Base-by-base conservation (phyloP, 2,329 filamentous ascomycete genomes). In the Colletotrichum sp. region DNA sequence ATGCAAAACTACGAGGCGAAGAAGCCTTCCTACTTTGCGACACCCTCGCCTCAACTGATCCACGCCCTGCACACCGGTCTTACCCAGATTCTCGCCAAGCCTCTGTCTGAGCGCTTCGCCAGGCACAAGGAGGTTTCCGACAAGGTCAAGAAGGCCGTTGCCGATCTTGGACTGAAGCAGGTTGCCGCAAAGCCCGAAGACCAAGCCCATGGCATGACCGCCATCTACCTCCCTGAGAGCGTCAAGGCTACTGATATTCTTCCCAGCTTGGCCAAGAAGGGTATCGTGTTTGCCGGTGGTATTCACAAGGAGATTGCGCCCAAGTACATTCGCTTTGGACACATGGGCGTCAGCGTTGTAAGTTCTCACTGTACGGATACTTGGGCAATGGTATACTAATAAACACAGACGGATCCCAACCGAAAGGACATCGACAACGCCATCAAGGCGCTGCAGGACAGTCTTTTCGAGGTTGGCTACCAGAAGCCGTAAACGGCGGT, bases 1-100 rank as follows among this genome's bases (percentile, higher is more conserved):
- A 99, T 99, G 96, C 93, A 97, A 88, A 99, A 98, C 88, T 99
- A 99, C 86, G 97, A 99, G 88, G 95, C 95, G 78, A 95, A 96
- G 89, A 99, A 99, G 89, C 92, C 97, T 49, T 98, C 96, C 3
- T 99, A 99, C 89, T 99, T 99, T 83, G 97, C 97, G 49, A 99
- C 97, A 2, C 97, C 97, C 1, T 96, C 96, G 6, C 97, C 97
- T 16, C 97, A 99, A 87, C 92, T 99, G 67, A 90, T 99, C 80
- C 96, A 95, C 85, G 97, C 97, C 64, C 91, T 99, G 44, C 94
- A 99, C 90, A 98, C 96, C 10, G 91, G 96, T 3, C 90, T 99
- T 32, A 93, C 89, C 72, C 95, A 98, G 85, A 97, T 99, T 82
- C 91, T 98, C 67, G 90, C 93, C n/a, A 90, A 90, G 73, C 95